Evolutionary conservation across 192 early-diverging fungal species (phyloP).

Genomic region (Coemansia umbellata): DNA sequence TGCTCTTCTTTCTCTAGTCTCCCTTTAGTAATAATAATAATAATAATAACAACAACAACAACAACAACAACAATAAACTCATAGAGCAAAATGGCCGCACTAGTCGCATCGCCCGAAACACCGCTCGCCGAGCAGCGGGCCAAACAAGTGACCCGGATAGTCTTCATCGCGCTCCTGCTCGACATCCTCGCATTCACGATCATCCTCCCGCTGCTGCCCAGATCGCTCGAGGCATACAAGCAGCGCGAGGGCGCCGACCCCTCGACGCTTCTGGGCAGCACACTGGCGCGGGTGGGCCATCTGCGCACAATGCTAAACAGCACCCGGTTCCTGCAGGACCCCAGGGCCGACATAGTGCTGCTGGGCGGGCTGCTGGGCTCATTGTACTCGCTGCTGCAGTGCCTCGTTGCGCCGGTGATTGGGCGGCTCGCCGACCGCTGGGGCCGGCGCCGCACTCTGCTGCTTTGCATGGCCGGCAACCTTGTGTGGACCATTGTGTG

Average conservation of each 20-base stretch:
- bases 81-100: no score
- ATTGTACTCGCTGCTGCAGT: conserved; percentile 92
- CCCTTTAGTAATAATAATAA: no score
- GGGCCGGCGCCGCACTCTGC: conserved; percentile 76
- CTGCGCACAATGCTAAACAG: conserved; percentile 13
- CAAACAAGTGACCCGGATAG: conserved; percentile 39
- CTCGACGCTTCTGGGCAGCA: conserved; percentile 41
- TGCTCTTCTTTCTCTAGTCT: no score
- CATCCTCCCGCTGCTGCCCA: conserved; percentile 91
- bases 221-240: conserved; percentile 85
- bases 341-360: conserved; percentile 64
- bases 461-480: conserved; percentile 93
- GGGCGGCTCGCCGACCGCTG: conserved; percentile 73
- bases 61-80: conserved; percentile 9
- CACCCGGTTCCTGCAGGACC: conserved; percentile 36
- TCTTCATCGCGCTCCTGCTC: conserved; percentile 85
- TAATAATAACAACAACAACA: background rate
- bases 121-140: conserved; percentile 9
- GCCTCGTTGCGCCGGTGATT: conserved; percentile 79
- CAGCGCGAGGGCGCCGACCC: conserved; percentile 40
- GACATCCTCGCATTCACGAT: conserved; percentile 98
- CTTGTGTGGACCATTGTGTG: conserved; percentile 84
- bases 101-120: background rate
- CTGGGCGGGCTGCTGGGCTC: conserved; percentile 90
- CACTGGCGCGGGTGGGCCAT: conserved; percentile 5